Base-by-base conservation (phyloP, 2,329 filamentous ascomycete species). In the Aureobasidium sp. region DNA sequence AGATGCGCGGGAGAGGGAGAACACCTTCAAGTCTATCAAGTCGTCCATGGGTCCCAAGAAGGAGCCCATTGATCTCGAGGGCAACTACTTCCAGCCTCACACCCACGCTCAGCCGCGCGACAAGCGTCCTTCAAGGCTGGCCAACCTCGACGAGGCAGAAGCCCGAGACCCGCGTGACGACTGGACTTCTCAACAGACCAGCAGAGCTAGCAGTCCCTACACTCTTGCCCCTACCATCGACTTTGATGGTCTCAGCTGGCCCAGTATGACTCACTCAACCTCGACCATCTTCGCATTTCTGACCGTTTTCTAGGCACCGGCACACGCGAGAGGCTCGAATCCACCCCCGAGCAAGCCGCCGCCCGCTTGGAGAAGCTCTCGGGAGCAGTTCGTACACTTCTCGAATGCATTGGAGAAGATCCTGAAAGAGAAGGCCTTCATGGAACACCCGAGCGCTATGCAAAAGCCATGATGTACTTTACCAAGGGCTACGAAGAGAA, bases 401-500 rank as follows among this genome's bases (percentile, higher is more conserved):
- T 85, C 14, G 81, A 84, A 64, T 84, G 81, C 59, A 75, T 85
- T 17, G 81, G 81, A 42, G 81, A 85, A 62, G 81, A 85, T 59
- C 80, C 81, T 0, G 77, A 83, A 56, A 73, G 81, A 45, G 81
- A 84, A 63, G 81, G 81, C 3, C 69, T 85, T 50, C 72, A 76
- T n/a, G 76, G 78, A 45, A 84, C 81, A 0, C 93, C 93, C 0
- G 82, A 86, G 64, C 80, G 93, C 57, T 98, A 97, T 68, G 91
- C 93, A 41, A 93, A 95, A 71, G 93, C 93, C 12, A 84, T 98
- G 80, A 81, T 97, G 58, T 94, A 86, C 75, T 90, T 98, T 70
- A 98, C 93, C 5, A 90, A 94, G 69, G 93, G 93, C 38, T 98
- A 98, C 68, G 90, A 97, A 73, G 84, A 95, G 74, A 96, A 96